phyloP scores from a whole-genome alignment of 202 grass and related monocot species.

The Carex arenaria region DNA sequence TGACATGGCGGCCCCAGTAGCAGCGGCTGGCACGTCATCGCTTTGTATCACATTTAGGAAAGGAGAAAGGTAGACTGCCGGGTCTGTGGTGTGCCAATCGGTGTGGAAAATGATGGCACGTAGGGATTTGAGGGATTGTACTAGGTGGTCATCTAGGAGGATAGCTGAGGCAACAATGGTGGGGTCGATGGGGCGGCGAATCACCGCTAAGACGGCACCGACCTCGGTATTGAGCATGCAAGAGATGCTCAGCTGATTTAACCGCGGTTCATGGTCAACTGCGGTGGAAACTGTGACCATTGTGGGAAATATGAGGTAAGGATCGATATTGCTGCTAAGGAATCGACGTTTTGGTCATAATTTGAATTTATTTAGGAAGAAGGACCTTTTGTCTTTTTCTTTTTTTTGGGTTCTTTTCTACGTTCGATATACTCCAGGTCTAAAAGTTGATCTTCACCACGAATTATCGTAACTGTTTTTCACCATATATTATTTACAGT shows the following conservation, averaged over 20 bases:
- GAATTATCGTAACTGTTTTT: not conserved
- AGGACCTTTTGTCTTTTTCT: not conserved
- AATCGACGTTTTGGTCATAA: not conserved
- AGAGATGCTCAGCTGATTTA: constrained; percentile 78
- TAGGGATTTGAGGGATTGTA: constrained; percentile 68
- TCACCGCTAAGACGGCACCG: constrained; percentile 69
- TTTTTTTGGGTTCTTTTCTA: not conserved
- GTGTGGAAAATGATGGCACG: constrained; percentile 68
- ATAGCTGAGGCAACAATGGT: constrained; percentile 31
- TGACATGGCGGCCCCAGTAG: constrained; percentile 67
- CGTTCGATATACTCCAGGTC: not conserved
- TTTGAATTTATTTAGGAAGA: not conserved
- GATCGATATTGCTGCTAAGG: not conserved
- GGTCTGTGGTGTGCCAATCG: constrained; percentile 63
- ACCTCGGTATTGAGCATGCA: constrained; percentile 99
- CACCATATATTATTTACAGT: not conserved
- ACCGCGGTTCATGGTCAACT: constrained; percentile 36
- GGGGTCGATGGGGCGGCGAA: constrained; percentile 64
- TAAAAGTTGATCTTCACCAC: not conserved
- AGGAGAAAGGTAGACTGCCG: constrained; percentile 55
- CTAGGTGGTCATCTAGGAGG: constrained; percentile 31
- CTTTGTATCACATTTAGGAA: constrained; percentile 86
- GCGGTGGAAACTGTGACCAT: not conserved
- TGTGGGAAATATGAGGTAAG: not conserved
- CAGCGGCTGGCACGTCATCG: constrained; percentile 59